phyloP scores from a whole-genome alignment of 2,329 filamentous ascomycete genomes.

The Fusarium xyrophilum region DNA sequence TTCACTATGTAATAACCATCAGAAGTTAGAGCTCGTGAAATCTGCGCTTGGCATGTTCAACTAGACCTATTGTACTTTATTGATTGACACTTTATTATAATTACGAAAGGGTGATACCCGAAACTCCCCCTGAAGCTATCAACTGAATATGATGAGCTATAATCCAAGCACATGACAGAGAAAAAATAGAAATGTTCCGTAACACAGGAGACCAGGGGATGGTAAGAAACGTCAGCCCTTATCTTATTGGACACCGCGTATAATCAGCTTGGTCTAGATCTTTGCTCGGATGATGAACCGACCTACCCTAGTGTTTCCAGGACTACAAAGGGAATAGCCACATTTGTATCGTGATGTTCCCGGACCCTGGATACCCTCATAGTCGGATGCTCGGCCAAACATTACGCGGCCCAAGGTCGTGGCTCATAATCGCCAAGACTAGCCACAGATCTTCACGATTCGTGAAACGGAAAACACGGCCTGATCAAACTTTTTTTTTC shows the following conservation, averaged over 20 bases:
- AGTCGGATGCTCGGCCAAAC: conserved; percentile 22
- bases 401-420: conserved; percentile 16
- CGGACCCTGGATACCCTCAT: background rate
- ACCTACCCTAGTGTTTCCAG: conserved; percentile 1
- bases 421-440: conserved; percentile 23
- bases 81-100: too few relatives aligned
- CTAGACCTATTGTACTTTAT: background rate
- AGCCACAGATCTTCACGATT: background rate
- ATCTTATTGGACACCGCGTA: background rate
- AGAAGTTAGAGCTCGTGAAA: background rate
- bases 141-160: too few relatives aligned
- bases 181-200: background rate
- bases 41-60: background rate
- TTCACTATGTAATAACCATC: background rate
- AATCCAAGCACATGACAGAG: background rate
- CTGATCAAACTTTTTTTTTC: background rate
- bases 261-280: background rate
- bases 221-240: background rate
- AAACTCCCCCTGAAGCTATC: background rate
- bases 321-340: background rate
- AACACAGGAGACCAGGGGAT: background rate
- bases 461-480: background rate
- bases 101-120: too few relatives aligned
- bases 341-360: background rate
- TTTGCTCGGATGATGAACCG: background rate